These are phyloP conservation scores for Ilyonectria destructans DNA, from an alignment of 2,329 filamentous ascomycete genomes.

Conservation along the genomic window DNA sequence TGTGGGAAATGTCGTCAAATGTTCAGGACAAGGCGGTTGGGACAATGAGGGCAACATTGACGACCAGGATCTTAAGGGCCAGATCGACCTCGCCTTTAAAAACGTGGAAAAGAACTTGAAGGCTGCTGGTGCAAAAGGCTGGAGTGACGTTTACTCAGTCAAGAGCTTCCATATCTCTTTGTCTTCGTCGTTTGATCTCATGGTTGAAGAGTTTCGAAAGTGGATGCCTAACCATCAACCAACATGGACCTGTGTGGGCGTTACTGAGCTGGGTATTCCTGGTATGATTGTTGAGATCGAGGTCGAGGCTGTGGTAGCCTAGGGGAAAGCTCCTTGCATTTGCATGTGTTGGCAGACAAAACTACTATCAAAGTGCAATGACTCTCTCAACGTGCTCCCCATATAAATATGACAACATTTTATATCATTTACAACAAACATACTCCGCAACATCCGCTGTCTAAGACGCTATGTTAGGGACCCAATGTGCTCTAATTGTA, in stretches of 20 bases:
- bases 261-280: constrained; percentile 62
- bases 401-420: no score
- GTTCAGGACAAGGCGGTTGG: constrained; percentile 47
- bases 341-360: no score
- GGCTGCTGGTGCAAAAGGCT: constrained; percentile 70
- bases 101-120: constrained; percentile 70
- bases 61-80: constrained; percentile 57
- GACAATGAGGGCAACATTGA: constrained; percentile 41
- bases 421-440: no score
- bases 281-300: constrained; percentile 75
- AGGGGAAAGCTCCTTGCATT: no score
- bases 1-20: constrained; percentile 42
- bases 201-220: constrained; percentile 65
- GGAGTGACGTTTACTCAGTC: constrained; percentile 68
- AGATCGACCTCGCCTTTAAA: constrained; percentile 69
- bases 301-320: constrained; percentile 58
- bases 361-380: no score
- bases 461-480: no score
- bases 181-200: constrained; percentile 57
- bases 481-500: no score
- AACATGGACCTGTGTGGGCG: constrained; percentile 69
- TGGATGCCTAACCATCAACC: constrained; percentile 69
- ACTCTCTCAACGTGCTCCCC: no score
- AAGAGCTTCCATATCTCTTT: constrained; percentile 63
- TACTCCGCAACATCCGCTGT: no score